phyloP scores from a whole-genome alignment of 179 eudicot genomes.

The Beta lomatogona region DNA sequence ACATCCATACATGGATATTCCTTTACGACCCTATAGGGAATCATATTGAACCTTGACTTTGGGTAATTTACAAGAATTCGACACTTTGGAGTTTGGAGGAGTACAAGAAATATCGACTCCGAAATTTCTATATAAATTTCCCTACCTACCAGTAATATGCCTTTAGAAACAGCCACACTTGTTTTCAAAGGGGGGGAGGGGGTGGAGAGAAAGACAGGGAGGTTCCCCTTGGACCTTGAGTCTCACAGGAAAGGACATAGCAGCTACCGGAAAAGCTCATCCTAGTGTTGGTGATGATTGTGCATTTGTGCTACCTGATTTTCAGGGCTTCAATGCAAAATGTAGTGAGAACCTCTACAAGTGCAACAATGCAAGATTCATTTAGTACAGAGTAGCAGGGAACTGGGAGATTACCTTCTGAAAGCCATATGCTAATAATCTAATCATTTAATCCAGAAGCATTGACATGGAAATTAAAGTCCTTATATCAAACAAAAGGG shows the following conservation, averaged over 20 bases:
- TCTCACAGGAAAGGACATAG: background rate
- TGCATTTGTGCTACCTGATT: background rate
- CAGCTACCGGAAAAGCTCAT: background rate
- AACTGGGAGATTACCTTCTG: background rate
- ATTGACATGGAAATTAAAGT: background rate
- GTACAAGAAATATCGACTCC: background rate
- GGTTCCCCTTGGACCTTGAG: too few species aligned
- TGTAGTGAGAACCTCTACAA: background rate
- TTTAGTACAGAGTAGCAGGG: background rate
- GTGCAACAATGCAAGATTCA: background rate
- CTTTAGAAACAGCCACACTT: background rate
- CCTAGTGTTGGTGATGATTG: background rate
- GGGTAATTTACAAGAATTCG: background rate
- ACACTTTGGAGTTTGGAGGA: background rate
- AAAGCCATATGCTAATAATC: background rate
- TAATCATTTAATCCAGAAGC: background rate
- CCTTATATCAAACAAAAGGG: background rate
- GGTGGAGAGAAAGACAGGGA: too few species aligned
- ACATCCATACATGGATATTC: background rate
- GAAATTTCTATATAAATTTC: background rate
- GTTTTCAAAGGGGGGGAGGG: background rate
- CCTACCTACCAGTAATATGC: background rate
- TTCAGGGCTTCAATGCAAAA: background rate
- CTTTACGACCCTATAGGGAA: background rate
- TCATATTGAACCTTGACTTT: background rate